These are phyloP conservation scores for Pichia membranifaciens DNA, from an alignment of 805 yeast genomes.

Conservation along the genomic window DNA sequence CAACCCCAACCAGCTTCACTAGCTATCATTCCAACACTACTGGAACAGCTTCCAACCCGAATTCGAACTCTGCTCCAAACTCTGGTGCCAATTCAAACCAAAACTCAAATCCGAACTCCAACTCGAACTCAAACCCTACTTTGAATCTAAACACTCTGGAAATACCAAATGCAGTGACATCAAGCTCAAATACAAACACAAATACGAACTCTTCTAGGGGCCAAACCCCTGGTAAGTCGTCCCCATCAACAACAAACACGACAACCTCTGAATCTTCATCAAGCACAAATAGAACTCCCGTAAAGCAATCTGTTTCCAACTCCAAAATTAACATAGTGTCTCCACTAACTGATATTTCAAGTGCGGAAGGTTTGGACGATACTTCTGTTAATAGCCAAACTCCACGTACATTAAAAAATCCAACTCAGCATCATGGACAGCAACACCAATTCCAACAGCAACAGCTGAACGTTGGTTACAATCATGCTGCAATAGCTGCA, in stretches of 20 bases:
- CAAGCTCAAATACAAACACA: not conserved
- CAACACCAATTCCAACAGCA: not conserved
- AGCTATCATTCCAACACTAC: not conserved
- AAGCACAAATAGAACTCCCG: not conserved
- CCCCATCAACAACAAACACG: constrained; percentile 6
- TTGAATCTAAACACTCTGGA: not conserved
- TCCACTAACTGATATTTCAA: not conserved
- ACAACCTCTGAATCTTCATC: constrained; percentile 6
- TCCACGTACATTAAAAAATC: too few species aligned
- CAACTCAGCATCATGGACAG: not conserved
- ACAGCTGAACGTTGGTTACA: not conserved
- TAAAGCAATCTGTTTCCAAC: not conserved
- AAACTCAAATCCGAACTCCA: not conserved
- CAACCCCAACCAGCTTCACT: not conserved
- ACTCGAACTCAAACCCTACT: not conserved
- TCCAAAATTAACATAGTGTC: not conserved
- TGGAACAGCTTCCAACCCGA: not conserved
- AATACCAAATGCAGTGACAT: not conserved
- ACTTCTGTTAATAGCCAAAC: not conserved
- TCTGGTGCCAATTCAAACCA: not conserved
- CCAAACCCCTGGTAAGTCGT: not conserved
- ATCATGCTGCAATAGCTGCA: not conserved
- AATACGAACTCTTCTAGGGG: not conserved
- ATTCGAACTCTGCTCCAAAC: not conserved
- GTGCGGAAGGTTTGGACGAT: not conserved